Percentiles rank a stretch among this genome's conserved stretches.
These are phyloP conservation scores for Sanghuangporus weigelae DNA, from an alignment of 1,284 basidiomycete species.

Conservation along the genomic window DNA sequence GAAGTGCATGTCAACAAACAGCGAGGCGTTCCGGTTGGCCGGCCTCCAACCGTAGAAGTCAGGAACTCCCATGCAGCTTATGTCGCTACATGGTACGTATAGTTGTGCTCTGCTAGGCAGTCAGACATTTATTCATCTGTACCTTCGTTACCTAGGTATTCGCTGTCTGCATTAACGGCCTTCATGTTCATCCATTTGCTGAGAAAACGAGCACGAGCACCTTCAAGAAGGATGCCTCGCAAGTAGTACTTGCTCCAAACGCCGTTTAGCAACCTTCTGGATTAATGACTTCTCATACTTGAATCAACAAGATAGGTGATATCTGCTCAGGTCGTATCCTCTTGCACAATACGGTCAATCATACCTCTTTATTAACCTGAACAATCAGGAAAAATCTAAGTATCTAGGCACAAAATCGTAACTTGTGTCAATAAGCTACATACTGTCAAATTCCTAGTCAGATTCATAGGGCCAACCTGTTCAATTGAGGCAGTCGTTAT, in stretches of 20 bases:
- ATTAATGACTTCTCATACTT: not conserved
- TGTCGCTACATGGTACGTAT: conserved; percentile 83
- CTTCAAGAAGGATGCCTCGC: conserved; percentile 14
- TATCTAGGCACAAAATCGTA: not conserved
- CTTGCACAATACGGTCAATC: not conserved
- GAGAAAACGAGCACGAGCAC: conserved; percentile 33
- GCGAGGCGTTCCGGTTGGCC: conserved; percentile 83
- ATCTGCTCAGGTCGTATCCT: not conserved
- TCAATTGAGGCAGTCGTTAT: no score
- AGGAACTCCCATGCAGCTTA: conserved; percentile 96
- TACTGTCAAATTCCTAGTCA: no score
- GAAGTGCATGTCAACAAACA: conserved; percentile 60
- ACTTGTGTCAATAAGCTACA: not conserved
- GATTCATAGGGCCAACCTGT: no score
- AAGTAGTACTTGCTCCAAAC: not conserved
- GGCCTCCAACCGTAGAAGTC: conserved; percentile 81
- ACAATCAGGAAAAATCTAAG: not conserved
- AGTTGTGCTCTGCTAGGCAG: conserved; percentile 1
- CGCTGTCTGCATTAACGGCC: conserved; percentile 62
- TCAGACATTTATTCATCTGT: conserved; percentile 1
- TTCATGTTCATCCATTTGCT: conserved; percentile 59
- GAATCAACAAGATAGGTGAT: not conserved
- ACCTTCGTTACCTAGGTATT: conserved; percentile 47
- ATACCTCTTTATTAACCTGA: not conserved
- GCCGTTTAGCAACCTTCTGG: not conserved